phyloP scores from a whole-genome alignment of 2,329 filamentous ascomycete genomes.

The Claviceps purpurea region DNA sequence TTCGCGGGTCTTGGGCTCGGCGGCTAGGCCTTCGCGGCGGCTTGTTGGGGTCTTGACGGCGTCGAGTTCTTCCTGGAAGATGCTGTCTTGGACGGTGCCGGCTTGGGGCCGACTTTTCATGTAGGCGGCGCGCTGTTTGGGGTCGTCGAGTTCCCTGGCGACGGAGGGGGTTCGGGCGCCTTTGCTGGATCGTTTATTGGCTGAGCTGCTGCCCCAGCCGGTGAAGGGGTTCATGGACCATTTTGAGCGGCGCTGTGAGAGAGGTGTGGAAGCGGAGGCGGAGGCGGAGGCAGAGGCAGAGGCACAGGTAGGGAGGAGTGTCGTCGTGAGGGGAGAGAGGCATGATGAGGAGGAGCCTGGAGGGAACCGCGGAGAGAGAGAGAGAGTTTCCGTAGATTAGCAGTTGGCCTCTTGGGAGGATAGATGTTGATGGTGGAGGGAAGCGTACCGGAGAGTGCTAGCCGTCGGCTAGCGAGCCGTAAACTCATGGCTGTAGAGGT shows the following conservation, averaged over 20 bases:
- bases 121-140: conserved; percentile 26
- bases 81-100: conserved; percentile 37
- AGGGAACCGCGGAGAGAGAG: background rate
- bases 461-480: conserved; percentile 47
- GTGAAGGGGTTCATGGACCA: conserved; percentile 29
- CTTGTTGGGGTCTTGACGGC: conserved; percentile 14
- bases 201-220: conserved; percentile 17
- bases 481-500: conserved; percentile 42
- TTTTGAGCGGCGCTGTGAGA: conserved; percentile 25
- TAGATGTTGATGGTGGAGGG: background rate
- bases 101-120: conserved; percentile 12
- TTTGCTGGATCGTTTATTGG: conserved; percentile 17
- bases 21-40: background rate
- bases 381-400: background rate
- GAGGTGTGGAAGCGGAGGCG: background rate
- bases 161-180: conserved; percentile 11
- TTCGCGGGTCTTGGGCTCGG: conserved; percentile 27
- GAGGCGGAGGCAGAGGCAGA: background rate
- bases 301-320: conserved; percentile 7
- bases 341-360: conserved; percentile 6
- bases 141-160: conserved; percentile 26
- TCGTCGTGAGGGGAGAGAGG: conserved; percentile 7
- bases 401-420: background rate
- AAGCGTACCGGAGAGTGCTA: conserved; percentile 44
- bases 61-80: conserved; percentile 48